Percentiles rank a stretch among this genome's conserved stretches.
Evolutionary conservation across 495 filamentous ascomycete species (phyloP).

Genomic region (Talaromyces liani): DNA sequence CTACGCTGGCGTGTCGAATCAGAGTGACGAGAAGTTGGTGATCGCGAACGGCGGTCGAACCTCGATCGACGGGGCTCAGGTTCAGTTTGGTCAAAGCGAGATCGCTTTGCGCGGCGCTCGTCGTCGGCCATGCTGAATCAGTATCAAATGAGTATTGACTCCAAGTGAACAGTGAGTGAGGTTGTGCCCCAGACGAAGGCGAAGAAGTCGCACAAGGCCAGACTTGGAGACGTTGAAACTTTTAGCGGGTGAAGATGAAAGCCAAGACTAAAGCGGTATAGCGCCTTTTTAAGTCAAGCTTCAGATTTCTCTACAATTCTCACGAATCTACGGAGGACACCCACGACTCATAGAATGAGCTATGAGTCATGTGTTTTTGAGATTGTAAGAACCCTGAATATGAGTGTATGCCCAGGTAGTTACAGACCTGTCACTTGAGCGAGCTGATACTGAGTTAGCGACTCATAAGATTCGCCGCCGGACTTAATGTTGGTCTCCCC

Average conservation of each 20-base stretch:
- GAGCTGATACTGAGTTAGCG: not conserved
- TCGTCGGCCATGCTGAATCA: conserved; percentile 61
- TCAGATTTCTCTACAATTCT: not conserved
- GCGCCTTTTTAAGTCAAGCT: not conserved
- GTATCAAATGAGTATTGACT: not conserved
- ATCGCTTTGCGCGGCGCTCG: conserved; percentile 72
- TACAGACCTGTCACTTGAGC: not conserved
- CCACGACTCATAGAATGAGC: not conserved
- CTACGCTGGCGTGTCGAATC: conserved; percentile 70
- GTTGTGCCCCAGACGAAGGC: not conserved
- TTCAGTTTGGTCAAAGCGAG: conserved; percentile 85
- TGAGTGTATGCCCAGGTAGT: too few species aligned
- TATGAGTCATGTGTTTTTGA: too few species aligned
- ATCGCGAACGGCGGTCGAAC: conserved; percentile 83
- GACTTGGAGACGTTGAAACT: not conserved
- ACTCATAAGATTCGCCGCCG: not conserved
- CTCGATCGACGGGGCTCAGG: conserved; percentile 69
- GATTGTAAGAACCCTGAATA: not conserved
- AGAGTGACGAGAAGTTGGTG: conserved; percentile 57
- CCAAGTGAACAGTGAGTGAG: not conserved
- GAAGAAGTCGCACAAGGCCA: not conserved
- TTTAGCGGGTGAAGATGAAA: not conserved
- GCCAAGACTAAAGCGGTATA: conserved; percentile 1
- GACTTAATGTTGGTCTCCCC: conserved; percentile 3
- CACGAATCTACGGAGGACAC: too few species aligned